These are phyloP conservation scores for Aspergillus latus DNA, from an alignment of 2,329 filamentous ascomycete genomes.

Conservation along the genomic window DNA sequence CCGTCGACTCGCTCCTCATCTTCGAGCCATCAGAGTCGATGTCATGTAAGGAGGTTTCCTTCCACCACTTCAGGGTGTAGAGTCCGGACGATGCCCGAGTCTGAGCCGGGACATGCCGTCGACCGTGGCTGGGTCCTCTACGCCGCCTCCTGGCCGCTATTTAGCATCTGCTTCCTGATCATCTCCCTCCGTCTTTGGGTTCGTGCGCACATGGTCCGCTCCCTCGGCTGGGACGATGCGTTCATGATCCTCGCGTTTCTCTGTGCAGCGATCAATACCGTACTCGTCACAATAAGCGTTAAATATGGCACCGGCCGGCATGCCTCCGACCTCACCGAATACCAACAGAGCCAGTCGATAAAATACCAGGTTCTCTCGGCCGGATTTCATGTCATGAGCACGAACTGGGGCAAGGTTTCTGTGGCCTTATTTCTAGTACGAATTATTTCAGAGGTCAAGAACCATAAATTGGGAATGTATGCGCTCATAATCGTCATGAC, in stretches of 20 bases:
- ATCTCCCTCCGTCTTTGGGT: conserved; percentile 7
- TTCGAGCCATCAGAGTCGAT: neutral
- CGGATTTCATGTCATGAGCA: conserved; percentile 18
- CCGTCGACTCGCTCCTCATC: neutral
- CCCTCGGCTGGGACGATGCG: conserved; percentile 15
- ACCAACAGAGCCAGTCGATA: neutral
- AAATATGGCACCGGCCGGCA: conserved; percentile 13
- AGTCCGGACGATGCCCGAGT: neutral
- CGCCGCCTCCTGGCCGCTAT: conserved; percentile 15
- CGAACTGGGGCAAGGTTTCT: conserved; percentile 18
- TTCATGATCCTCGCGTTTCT: conserved; percentile 12
- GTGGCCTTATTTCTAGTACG: conserved; percentile 18
- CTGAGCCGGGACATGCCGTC: neutral
- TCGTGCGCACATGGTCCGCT: conserved; percentile 11
- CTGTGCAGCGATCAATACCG: conserved; percentile 11
- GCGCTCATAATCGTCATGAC: conserved; percentile 4
- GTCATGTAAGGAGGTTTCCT: neutral
- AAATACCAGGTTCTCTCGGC: conserved; percentile 18
- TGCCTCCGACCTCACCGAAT: neutral
- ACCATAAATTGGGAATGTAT: conserved; percentile 11
- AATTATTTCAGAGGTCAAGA: conserved; percentile 12
- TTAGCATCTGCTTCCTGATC: conserved; percentile 3
- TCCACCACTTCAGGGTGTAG: neutral
- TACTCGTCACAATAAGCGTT: conserved; percentile 3
- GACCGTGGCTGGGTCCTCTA: conserved; percentile 15